phyloP scores from a whole-genome alignment of 148 eudicot genomes.

The Chenopodium berlandieri region DNA sequence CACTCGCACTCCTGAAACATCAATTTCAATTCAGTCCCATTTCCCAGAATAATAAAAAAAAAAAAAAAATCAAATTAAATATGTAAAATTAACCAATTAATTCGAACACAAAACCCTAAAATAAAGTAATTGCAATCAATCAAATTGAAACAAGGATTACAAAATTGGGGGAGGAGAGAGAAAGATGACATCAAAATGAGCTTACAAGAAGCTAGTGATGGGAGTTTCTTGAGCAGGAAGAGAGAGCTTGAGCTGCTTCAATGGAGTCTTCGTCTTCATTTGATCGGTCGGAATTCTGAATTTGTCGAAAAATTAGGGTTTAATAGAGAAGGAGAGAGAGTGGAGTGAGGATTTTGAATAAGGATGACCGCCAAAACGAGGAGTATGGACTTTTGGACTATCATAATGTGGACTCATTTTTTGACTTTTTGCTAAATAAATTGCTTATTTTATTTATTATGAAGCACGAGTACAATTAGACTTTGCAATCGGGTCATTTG shows the following conservation, averaged over 20 bases:
- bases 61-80: background rate
- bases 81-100: background rate
- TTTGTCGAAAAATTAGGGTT: conserved; percentile 21
- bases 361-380: conserved; percentile 28
- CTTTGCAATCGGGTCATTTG: too few species aligned
- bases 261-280: conserved; percentile 75
- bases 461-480: too few species aligned
- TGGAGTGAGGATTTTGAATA: conserved; percentile 4
- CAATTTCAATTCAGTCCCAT: background rate
- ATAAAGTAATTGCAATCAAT: background rate
- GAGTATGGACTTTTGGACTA: background rate
- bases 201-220: conserved; percentile 71
- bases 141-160: background rate
- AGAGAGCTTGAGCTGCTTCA: conserved; percentile 82
- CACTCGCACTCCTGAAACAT: conserved; percentile 80
- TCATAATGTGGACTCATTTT: background rate
- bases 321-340: background rate
- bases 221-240: conserved; percentile 82
- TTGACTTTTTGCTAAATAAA: too few species aligned
- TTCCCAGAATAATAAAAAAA: background rate
- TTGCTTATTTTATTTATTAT: too few species aligned
- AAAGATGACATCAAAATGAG: background rate
- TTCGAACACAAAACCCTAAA: background rate
- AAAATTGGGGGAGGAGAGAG: background rate
- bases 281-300: background rate